Conservation (phyloP, 176 grass and related monocot species). For the Avena eriantha region DNA sequence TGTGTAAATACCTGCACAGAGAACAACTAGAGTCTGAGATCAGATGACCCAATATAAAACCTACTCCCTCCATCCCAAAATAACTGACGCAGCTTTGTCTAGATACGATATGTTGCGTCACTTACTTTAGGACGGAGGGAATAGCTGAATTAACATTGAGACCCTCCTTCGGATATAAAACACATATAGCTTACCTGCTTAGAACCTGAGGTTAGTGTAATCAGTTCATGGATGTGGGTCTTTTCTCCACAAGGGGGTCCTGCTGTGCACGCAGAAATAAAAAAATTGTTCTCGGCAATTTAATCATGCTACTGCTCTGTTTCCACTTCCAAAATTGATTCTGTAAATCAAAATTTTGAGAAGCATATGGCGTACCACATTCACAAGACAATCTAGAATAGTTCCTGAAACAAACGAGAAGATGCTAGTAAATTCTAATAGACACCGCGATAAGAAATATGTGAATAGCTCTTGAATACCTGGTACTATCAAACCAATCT, state of each 20-base stretch:
- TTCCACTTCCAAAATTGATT: background rate
- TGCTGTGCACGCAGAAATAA: background rate
- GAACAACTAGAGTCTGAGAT: background rate
- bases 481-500: conserved; percentile 57
- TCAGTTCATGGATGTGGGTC: background rate
- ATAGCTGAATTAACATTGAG: background rate
- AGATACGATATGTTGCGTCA: no score
- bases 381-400: background rate
- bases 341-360: background rate
- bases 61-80: no score
- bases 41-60: background rate
- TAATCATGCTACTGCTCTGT: background rate
- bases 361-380: background rate
- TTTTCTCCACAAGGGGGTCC: background rate
- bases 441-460: conserved; percentile 6
- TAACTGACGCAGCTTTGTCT: no score
- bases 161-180: background rate
- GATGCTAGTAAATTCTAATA: background rate
- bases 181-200: conserved; percentile 10
- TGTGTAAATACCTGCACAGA: background rate
- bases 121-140: no score
- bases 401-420: conserved; percentile 27
- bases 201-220: background rate
- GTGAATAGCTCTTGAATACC: conserved; percentile 29
- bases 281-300: no score